These are phyloP conservation scores for Beauveria pseudobassiana DNA, from an alignment of 2,329 filamentous ascomycete species.

Conservation along the genomic window DNA sequence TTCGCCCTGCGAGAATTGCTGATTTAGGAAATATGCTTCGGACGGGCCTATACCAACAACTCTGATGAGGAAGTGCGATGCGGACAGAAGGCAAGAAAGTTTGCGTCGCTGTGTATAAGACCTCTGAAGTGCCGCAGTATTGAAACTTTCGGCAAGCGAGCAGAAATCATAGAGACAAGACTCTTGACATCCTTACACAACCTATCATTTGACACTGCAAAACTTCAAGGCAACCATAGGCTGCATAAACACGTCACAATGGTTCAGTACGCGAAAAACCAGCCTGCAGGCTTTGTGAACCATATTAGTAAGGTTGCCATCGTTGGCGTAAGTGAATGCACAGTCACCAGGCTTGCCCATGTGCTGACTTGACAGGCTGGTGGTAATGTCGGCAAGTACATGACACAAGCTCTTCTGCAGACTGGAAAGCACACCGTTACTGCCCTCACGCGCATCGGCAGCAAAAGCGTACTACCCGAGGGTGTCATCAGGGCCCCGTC, in stretches of 20 bases:
- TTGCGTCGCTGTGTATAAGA: background rate
- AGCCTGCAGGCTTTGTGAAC: constrained; percentile 25
- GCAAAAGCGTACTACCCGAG: constrained; percentile 32
- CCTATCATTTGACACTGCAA: background rate
- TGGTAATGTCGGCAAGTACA: constrained; percentile 33
- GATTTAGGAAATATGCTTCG: background rate
- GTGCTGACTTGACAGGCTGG: constrained; percentile 23
- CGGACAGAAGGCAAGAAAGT: background rate
- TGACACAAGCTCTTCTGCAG: constrained; percentile 35
- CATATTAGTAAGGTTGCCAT: constrained; percentile 31
- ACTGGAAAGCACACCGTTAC: constrained; percentile 45
- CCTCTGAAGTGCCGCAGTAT: too few relatives aligned
- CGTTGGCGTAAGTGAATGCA: constrained; percentile 30
- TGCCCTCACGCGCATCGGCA: constrained; percentile 41
- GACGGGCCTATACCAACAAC: background rate
- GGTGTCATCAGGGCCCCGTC: constrained; percentile 34
- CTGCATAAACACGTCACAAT: background rate
- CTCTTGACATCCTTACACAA: background rate
- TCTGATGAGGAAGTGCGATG: background rate
- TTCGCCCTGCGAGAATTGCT: constrained; percentile 2
- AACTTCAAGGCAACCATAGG: background rate
- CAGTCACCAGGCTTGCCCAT: too few relatives aligned
- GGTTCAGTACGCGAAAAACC: constrained; percentile 19
- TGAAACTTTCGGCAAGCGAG: background rate
- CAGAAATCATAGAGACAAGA: background rate